phyloP scores from a whole-genome alignment of 2,329 filamentous ascomycete species.

The Chaetomium sp. region DNA sequence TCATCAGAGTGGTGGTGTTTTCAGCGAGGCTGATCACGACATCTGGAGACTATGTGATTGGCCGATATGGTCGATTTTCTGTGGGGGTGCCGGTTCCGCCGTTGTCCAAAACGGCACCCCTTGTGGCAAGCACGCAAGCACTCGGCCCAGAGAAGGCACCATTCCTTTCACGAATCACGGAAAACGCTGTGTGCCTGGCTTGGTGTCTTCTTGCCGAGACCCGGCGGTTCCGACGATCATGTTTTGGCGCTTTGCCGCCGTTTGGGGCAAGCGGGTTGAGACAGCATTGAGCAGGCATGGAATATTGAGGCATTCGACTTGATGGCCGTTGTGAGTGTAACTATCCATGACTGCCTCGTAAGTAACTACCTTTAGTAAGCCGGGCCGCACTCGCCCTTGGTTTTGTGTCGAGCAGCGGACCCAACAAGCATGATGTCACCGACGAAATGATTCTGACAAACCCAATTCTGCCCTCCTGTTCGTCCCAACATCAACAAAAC shows the following conservation, averaged over 20 bases:
- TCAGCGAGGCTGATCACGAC: constrained; percentile 24
- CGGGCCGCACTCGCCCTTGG: not conserved
- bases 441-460: not conserved
- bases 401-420: not conserved
- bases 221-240: not conserved
- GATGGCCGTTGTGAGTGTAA: too few relatives aligned
- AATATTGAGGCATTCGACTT: too few relatives aligned
- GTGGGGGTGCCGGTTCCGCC: constrained; percentile 16
- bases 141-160: not conserved
- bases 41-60: constrained; percentile 23
- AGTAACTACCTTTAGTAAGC: not conserved
- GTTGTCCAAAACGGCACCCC: constrained; percentile 3
- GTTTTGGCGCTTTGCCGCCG: not conserved
- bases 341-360: too few relatives aligned
- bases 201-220: not conserved
- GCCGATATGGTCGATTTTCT: constrained; percentile 13
- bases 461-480: not conserved
- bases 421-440: not conserved
- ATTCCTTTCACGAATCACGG: not conserved
- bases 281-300: too few relatives aligned
- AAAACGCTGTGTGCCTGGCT: not conserved
- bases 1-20: constrained; percentile 24
- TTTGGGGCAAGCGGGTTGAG: too few relatives aligned
- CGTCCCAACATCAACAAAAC: not conserved
- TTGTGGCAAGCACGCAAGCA: constrained; percentile 15